Conservation (phyloP, 768 basidiomycete species). For the Hydnum rufescens region DNA sequence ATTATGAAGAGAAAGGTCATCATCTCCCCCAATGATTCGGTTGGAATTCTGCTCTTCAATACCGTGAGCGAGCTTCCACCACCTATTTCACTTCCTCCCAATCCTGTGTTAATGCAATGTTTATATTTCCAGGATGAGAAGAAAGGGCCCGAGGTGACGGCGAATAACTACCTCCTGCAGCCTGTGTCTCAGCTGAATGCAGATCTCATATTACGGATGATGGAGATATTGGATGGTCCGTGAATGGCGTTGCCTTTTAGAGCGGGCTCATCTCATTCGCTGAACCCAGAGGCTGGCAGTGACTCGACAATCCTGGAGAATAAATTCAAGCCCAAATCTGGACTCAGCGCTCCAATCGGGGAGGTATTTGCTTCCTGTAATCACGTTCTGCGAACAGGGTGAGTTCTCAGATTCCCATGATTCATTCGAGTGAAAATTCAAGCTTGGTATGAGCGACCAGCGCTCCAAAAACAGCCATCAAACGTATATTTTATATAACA, state of each 20-base stretch:
- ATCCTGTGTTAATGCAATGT: too few species aligned
- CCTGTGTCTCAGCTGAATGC: conserved; percentile 60
- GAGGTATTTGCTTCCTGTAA: conserved; percentile 85
- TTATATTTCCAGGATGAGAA: conserved; percentile 9
- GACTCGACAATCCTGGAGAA: conserved; percentile 36
- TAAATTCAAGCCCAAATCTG: conserved; percentile 44
- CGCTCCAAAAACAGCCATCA: conserved; percentile 74
- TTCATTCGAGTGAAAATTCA: background rate
- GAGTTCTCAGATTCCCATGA: conserved; percentile 10
- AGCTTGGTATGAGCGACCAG: conserved; percentile 21
- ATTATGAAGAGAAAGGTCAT: conserved; percentile 83
- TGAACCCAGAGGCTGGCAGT: conserved; percentile 38
- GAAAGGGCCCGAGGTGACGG: conserved; percentile 38
- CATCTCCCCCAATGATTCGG: conserved; percentile 67
- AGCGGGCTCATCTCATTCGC: background rate
- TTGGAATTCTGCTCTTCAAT: conserved; percentile 85
- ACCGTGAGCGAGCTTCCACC: conserved; percentile 34
- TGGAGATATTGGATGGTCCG: conserved; percentile 58
- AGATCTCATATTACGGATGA: conserved; percentile 59
- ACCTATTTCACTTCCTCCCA: conserved; percentile 7
- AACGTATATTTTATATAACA: conserved; percentile 84
- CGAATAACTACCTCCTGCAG: conserved; percentile 52
- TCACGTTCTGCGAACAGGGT: conserved; percentile 80
- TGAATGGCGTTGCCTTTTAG: conserved; percentile 5
- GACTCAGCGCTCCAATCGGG: conserved; percentile 50